Evolutionary conservation across 345 rosid genomes (phyloP), one percentile per base, ranked within the genome.

Genomic region (Hibiscus mutabilis): DNA sequence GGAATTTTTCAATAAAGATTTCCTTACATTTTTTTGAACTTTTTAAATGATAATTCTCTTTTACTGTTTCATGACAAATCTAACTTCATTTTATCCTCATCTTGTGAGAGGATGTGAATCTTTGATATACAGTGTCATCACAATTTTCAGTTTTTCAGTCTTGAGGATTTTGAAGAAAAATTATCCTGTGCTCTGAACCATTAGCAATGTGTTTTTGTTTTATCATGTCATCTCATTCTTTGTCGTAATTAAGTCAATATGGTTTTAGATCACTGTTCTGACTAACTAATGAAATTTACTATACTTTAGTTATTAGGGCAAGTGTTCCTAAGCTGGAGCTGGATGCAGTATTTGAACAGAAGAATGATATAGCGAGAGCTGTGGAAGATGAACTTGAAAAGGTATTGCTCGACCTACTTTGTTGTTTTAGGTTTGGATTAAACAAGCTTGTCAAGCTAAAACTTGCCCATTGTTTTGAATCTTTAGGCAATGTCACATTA

Each of bases 401-500:
- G 84, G 85, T 83, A 74, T 5, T 2, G n/a, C 22, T 72, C 15
- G 25, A 21, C 71, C 66, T 60, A 31, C 29, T 25, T 27, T 15
- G 33, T 57, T 70, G 37, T 27, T 42, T 71, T 24, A 42, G 24
- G 27, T 37, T 72, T 1, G 74, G 66, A 71, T 1, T 42, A 44
- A 59, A 2, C 42, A 56, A 56, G 60, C 14, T 56, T 25, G 18
- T 42, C 24, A 6, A 51, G 31, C 57, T 44, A 44, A 71, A 25
- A 47, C 55, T 24, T 25, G 47, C 19, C 18, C 5, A 1, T 16
- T 64, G 15, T 66, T 78, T 31, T 73, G 51, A 62, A 57, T 74
- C 14, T 65, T 35, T 69, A 89, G 94, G 91, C 96, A 74, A 87
- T 86, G 96, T 84, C 95, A 0, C 92, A 85, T 79, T 89, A 89